Evolutionary conservation across 192 early-diverging fungal genomes (phyloP).

Genomic region (Gryganskiella cystojenkinii): DNA sequence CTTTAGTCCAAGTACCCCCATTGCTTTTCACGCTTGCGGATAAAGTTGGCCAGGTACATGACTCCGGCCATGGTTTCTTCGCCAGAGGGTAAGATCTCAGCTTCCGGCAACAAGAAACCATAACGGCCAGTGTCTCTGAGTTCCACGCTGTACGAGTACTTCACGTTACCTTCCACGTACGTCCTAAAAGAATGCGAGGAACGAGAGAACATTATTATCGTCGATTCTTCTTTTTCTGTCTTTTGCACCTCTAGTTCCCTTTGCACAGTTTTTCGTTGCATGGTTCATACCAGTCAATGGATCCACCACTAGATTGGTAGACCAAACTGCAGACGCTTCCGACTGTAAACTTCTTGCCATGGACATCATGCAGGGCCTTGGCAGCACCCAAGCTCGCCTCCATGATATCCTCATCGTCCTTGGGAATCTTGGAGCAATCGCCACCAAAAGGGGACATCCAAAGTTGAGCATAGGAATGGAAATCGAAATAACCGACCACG

Average conservation of each 20-base stretch:
- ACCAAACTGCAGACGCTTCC: slow-evolving; percentile 72
- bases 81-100: slow-evolving; percentile 62
- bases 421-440: slow-evolving; percentile 64
- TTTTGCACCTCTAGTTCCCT: background rate
- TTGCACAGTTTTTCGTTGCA: too few species aligned
- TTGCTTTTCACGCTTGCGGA: slow-evolving; percentile 55
- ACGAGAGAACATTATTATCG: background rate
- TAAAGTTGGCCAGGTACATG: slow-evolving; percentile 51
- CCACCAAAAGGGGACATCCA: slow-evolving; percentile 73
- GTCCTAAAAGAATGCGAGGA: slow-evolving; percentile 31
- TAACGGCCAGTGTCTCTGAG: slow-evolving; percentile 64
- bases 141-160: slow-evolving; percentile 69
- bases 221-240: background rate
- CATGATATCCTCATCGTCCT: slow-evolving; percentile 55
- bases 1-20: slow-evolving; percentile 29
- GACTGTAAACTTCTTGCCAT: slow-evolving; percentile 64
- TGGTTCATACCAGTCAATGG: slow-evolving; percentile 65
- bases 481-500: slow-evolving; percentile 65
- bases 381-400: slow-evolving; percentile 57
- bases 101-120: slow-evolving; percentile 68
- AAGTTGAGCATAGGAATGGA: slow-evolving; percentile 68
- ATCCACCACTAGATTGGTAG: slow-evolving; percentile 66
- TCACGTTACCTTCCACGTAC: slow-evolving; percentile 62
- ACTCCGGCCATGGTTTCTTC: slow-evolving; percentile 56
- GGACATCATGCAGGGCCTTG: slow-evolving; percentile 65